These are phyloP conservation scores for Xylaria hypoxylon DNA, from an alignment of 2,329 filamentous ascomycete genomes.

Conservation along the genomic window DNA sequence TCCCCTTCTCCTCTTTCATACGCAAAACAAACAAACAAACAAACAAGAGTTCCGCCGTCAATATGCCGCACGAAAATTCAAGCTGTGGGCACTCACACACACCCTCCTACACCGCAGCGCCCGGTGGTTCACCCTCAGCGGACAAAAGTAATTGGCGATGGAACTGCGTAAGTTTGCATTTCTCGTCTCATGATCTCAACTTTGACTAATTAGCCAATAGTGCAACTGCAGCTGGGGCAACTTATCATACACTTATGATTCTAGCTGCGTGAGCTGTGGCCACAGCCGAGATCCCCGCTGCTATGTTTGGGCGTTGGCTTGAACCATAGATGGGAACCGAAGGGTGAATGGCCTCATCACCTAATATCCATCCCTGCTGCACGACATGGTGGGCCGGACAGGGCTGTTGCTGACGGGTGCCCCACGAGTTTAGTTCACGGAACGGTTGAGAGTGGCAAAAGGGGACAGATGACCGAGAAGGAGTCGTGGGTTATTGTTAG, in stretches of 20 bases:
- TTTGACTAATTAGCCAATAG: constrained; percentile 38
- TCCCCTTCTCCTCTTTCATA: background rate
- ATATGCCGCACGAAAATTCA: background rate
- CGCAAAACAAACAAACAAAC: background rate
- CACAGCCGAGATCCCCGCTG: constrained; percentile 24
- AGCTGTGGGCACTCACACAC: background rate
- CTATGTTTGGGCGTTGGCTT: constrained; percentile 28
- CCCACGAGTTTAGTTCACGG: background rate
- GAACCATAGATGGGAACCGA: background rate
- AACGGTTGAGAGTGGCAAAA: constrained; percentile 23
- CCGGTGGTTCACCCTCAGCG: background rate
- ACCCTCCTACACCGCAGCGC: background rate
- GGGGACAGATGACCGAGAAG: constrained; percentile 8
- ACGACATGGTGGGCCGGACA: background rate
- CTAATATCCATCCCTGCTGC: background rate
- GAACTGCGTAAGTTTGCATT: constrained; percentile 39
- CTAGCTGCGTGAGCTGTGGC: constrained; percentile 25
- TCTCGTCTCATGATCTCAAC: background rate
- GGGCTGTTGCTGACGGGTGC: background rate
- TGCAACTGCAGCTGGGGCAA: constrained; percentile 36
- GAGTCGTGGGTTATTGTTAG: background rate
- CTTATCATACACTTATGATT: constrained; percentile 37
- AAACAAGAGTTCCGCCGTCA: background rate
- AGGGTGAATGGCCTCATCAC: background rate
- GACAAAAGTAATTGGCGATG: constrained; percentile 37